phyloP scores from a whole-genome alignment of 2,329 filamentous ascomycete species.

The Chlorencoelia australis region DNA sequence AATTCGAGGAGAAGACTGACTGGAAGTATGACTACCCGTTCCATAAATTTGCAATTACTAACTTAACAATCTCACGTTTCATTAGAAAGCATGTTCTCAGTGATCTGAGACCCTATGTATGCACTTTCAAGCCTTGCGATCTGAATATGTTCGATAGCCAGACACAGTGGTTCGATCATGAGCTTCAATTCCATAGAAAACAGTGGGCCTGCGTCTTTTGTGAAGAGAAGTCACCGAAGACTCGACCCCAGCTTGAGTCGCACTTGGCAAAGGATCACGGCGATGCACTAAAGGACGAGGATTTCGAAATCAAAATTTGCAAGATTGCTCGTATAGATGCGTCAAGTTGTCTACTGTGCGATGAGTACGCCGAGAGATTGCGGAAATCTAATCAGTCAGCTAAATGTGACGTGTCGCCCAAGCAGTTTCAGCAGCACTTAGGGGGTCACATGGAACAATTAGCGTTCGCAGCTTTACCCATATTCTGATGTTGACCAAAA shows the following conservation, averaged over 20 bases:
- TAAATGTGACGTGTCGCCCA: slow-evolving; percentile 9
- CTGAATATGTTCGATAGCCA: slow-evolving; percentile 23
- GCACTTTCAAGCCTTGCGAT: slow-evolving; percentile 27
- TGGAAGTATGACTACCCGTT: slow-evolving; percentile 15
- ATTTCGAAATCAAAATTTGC: too few relatives aligned
- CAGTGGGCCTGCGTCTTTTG: slow-evolving; percentile 23
- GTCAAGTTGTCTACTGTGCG: slow-evolving; percentile 24
- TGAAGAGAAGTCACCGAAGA: slow-evolving; percentile 5
- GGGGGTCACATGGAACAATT: slow-evolving; percentile 19
- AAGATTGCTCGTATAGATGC: slow-evolving; percentile 15
- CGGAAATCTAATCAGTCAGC: slow-evolving; percentile 5
- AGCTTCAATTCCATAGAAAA: slow-evolving; percentile 24
- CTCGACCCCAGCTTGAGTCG: slow-evolving; percentile 5
- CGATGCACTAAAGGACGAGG: slow-evolving; percentile 17
- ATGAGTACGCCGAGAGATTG: too few relatives aligned
- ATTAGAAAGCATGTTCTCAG: slow-evolving; percentile 26
- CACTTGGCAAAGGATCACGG: slow-evolving; percentile 13
- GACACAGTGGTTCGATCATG: slow-evolving; percentile 27
- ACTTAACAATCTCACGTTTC: background rate
- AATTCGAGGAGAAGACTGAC: slow-evolving; percentile 11
- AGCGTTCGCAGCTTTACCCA: slow-evolving; percentile 17
- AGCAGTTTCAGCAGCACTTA: slow-evolving; percentile 16
- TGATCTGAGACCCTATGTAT: slow-evolving; percentile 29
- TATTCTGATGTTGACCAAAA: too few relatives aligned
- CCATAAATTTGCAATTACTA: background rate